phyloP scores from a whole-genome alignment of 257 asterid genomes.

The Nicotiana paniculata region DNA sequence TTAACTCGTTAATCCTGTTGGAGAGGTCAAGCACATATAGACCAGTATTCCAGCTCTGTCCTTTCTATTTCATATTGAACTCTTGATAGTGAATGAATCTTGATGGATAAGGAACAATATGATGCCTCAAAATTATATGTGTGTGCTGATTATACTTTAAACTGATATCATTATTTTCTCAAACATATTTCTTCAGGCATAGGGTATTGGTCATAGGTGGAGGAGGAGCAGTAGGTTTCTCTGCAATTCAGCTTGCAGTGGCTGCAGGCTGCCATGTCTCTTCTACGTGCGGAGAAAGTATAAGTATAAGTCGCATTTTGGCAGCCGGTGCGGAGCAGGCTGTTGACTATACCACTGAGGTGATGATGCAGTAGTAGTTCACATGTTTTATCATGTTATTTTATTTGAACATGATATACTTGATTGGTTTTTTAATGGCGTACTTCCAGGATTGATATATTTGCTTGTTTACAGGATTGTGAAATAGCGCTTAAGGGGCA shows the following conservation, averaged over 20 bases:
- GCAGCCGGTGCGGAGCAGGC: conserved; percentile 93
- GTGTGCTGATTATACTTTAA: neutral
- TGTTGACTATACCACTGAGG: conserved; percentile 78
- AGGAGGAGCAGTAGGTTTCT: conserved; percentile 98
- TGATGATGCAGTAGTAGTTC: conserved; percentile 16
- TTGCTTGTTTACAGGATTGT: conserved; percentile 42
- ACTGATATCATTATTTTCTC: conserved; percentile 16
- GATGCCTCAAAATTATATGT: neutral
- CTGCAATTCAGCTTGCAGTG: conserved; percentile 89
- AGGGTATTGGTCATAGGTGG: conserved; percentile 87
- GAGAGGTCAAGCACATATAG: neutral
- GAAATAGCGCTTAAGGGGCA: conserved; percentile 68
- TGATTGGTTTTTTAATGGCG: neutral
- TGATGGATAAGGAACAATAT: neutral
- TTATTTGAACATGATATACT: neutral
- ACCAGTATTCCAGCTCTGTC: neutral
- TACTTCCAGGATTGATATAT: neutral
- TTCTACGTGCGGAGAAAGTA: conserved; percentile 71
- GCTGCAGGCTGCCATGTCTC: conserved; percentile 90
- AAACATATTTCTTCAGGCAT: conserved; percentile 45
- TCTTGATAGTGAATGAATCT: neutral
- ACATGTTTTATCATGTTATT: neutral
- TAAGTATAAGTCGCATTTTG: conserved; percentile 55
- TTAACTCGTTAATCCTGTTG: neutral
- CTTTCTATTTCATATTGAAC: neutral